Evolutionary conservation across 306 rosid genomes (phyloP).

Genomic region (Fagus sylvatica): DNA sequence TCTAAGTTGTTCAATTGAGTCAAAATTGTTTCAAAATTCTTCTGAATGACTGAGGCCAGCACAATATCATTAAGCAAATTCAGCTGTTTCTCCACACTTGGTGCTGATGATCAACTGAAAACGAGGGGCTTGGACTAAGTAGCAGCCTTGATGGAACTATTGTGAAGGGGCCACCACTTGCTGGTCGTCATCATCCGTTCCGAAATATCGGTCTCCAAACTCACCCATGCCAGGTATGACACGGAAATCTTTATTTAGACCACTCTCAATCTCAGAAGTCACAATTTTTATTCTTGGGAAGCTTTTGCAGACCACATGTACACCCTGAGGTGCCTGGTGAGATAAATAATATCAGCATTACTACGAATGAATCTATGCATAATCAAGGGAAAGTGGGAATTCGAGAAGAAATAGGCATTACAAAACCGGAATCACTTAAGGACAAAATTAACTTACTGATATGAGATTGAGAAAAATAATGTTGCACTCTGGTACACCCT

Average conservation of each 20-base stretch:
- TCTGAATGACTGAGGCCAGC: constrained; percentile 26
- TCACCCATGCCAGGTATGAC: constrained; percentile 99
- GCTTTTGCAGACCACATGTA: constrained; percentile 85
- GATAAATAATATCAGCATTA: constrained; percentile 8
- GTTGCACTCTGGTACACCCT: constrained; percentile 97
- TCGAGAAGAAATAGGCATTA: background rate
- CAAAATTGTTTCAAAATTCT: constrained; percentile 40
- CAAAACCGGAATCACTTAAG: background rate
- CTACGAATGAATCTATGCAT: background rate
- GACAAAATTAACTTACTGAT: constrained; percentile 61
- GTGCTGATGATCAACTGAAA: constrained; percentile 28
- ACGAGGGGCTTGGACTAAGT: constrained; percentile 25
- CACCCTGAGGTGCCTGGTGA: constrained; percentile 95
- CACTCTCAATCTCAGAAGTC: constrained; percentile 90
- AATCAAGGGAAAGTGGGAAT: constrained; percentile 8
- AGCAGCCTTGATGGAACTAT: constrained; percentile 31
- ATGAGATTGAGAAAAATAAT: constrained; percentile 96
- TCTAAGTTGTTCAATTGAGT: constrained; percentile 18
- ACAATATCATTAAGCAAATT: constrained; percentile 30
- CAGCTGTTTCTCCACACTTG: constrained; percentile 18
- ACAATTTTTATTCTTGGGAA: constrained; percentile 92
- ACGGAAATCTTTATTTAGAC: constrained; percentile 81
- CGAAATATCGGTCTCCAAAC: constrained; percentile 97
- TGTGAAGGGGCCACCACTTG: constrained; percentile 41
- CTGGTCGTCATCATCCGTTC: constrained; percentile 88